phyloP scores from a whole-genome alignment of 768 basidiomycete genomes.

The Termitomyces sp. region DNA sequence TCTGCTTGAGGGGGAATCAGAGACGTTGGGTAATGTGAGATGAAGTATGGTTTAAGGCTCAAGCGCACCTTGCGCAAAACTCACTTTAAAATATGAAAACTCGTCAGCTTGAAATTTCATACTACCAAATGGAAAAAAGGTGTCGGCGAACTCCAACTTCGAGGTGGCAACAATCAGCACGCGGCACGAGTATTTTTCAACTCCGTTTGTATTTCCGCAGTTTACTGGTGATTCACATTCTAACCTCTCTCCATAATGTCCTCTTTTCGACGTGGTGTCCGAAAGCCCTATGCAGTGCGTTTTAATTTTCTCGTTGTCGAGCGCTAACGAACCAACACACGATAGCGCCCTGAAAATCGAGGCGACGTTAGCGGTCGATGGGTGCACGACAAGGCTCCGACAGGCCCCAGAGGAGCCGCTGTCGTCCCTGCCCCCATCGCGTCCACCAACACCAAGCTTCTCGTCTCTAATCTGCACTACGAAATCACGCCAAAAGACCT shows the following conservation, averaged over 20 bases:
- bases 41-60: no score
- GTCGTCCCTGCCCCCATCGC: slow-evolving; percentile 28
- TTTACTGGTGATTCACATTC: slow-evolving; percentile 6
- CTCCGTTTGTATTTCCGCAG: slow-evolving; percentile 18
- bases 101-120: no score
- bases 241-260: neutral
- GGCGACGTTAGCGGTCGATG: slow-evolving; percentile 58
- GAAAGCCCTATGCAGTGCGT: slow-evolving; percentile 3
- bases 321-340: neutral
- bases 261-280: slow-evolving; percentile 3
- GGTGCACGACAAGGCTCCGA: slow-evolving; percentile 72
- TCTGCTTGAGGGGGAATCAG: no score
- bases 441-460: slow-evolving; percentile 46
- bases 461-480: slow-evolving; percentile 88
- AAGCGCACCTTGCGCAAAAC: no score
- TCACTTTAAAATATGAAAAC: no score
- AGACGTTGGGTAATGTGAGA: no score
- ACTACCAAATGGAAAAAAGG: no score
- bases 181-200: slow-evolving; percentile 3
- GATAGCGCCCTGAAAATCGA: slow-evolving; percentile 17
- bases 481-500: slow-evolving; percentile 88
- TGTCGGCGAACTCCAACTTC: no score
- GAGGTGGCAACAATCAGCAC: neutral
- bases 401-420: slow-evolving; percentile 26
- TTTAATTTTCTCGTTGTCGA: neutral